Base-by-base conservation (phyloP, 1,284 basidiomycete genomes). In the Xerocomus cyaneibrunnescens region DNA sequence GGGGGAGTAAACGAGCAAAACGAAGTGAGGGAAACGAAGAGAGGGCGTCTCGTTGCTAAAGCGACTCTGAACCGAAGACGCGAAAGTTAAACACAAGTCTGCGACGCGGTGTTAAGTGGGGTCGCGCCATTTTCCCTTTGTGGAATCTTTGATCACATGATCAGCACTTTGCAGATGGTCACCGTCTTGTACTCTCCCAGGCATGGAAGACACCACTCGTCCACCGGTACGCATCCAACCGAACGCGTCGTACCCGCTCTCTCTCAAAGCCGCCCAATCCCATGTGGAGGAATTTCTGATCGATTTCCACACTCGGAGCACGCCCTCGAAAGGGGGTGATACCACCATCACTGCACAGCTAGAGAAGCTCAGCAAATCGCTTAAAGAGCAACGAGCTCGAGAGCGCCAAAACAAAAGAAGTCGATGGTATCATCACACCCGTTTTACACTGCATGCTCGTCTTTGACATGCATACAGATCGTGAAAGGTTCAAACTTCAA, bases 291-390 rank as follows among this genome's bases (percentile, higher is more conserved):
- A 51, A 2, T 83, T 82, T 55, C 55, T 82, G 37, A 65, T 71
- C 23, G 73, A 80, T 50, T 76, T 79, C 55, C 72, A 76, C 55
- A 64, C 67, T 3, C 72, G 77, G 30, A 76, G 74, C 47, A 67
- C 69, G 1, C 68, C 73, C 8, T 68, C 75, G 0, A 76, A 78
- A 41, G 74, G 77, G 7, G 52, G 64, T 2, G 80, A 79, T 52
- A 74, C 74, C 0, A 73, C 79, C 3, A 77, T 79, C 46, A 80
- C 75, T 0, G 78, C 79, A 8, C 81, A 82, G 58, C 67, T 83
- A 19, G 75, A 77, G 59, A 83, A 83, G 59, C 65, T 83, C 42
- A 70, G 70, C 43, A 71, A 72, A 48, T 78, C 80, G 7, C 60
- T 82, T 46, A 72, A 73, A 42, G 76, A 78, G 38, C 58, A 66